These are phyloP conservation scores for Piper longum DNA, from an alignment of 164 flowering plant genomes.

Conservation along the genomic window DNA sequence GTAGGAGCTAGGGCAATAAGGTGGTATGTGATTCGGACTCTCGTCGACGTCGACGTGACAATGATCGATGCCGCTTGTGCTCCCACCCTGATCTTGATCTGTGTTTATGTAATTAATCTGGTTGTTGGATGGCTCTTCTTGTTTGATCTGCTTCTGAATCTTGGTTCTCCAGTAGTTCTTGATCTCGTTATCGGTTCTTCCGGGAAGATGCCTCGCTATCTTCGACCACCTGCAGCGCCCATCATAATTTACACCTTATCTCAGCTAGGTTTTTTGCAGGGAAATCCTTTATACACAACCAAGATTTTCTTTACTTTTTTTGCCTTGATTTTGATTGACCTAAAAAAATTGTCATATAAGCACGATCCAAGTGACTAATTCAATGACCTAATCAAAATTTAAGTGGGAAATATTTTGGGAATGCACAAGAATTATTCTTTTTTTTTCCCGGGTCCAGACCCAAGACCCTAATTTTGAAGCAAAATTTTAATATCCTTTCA, in stretches of 20 bases:
- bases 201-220: slow-evolving; percentile 69
- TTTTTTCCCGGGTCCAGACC: too few species aligned
- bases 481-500: background rate
- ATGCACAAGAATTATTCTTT: too few species aligned
- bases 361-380: too few species aligned
- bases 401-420: too few species aligned
- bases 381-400: too few species aligned
- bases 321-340: too few species aligned
- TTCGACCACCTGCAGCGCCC: slow-evolving; percentile 49
- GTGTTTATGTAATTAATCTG: background rate
- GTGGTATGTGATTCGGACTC: background rate
- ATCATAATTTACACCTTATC: too few species aligned
- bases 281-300: too few species aligned
- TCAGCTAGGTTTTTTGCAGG: too few species aligned
- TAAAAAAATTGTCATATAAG: too few species aligned
- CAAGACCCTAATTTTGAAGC: too few species aligned
- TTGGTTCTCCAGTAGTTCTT: slow-evolving; percentile 58
- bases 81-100: background rate
- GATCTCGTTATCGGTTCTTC: slow-evolving; percentile 81
- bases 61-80: background rate
- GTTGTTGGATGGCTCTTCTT: slow-evolving; percentile 1
- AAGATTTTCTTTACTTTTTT: too few species aligned
- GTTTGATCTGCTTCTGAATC: slow-evolving; percentile 8
- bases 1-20: background rate
- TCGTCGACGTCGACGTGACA: background rate